Conservation (phyloP, 192 early-diverging fungal species). For the Coemansia sp. region DNA sequence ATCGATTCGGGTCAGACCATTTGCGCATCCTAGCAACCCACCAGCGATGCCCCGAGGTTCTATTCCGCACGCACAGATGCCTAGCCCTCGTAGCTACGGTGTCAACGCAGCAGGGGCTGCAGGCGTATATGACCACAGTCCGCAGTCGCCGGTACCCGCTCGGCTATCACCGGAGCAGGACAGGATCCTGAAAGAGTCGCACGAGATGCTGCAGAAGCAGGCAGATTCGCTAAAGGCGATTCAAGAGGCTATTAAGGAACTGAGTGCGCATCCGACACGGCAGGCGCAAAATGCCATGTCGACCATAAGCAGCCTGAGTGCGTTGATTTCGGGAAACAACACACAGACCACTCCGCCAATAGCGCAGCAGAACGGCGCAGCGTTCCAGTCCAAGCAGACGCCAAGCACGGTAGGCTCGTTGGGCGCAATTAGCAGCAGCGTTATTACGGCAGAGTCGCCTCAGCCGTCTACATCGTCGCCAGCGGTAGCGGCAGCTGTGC, state of each 20-base stretch:
- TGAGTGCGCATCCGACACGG: conserved; percentile 13
- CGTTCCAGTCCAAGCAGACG: not conserved
- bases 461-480: not conserved
- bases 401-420: not conserved
- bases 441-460: not conserved
- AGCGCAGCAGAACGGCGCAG: not conserved
- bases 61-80: not conserved
- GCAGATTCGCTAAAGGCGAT: conserved; percentile 21
- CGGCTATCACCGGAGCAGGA: conserved; percentile 33
- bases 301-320: conserved; percentile 28
- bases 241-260: conserved; percentile 23
- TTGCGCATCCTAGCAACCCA: not conserved
- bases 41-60: not conserved
- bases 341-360: not conserved
- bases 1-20: conserved; percentile 35
- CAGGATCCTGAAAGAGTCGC: conserved; percentile 34
- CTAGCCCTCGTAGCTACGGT: not conserved
- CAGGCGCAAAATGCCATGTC: conserved; percentile 30
- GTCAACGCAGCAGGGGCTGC: not conserved
- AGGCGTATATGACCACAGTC: not conserved
- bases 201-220: conserved; percentile 39
- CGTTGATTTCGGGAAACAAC: conserved; percentile 18
- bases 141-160: conserved; percentile 3
- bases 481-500: not conserved
- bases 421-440: not conserved